Conservation (phyloP, 805 yeast species). For the Hanseniaspora hatyaiensis region DNA sequence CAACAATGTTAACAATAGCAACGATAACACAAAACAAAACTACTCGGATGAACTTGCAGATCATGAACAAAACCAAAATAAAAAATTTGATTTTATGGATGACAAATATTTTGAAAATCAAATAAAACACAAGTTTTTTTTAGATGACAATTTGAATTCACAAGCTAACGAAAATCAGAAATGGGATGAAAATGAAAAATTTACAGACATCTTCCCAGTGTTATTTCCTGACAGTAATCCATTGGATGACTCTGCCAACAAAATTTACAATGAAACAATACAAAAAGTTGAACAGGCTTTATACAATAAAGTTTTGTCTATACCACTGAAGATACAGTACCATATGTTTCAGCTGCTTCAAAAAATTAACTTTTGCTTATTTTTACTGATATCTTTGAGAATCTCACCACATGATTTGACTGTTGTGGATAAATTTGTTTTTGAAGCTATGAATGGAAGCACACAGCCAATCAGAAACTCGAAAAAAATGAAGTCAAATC, state of each 20-base stretch:
- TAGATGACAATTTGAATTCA: not conserved
- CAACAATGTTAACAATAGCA: not conserved
- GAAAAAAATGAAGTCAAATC: conserved; percentile 14
- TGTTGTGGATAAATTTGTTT: conserved; percentile 69
- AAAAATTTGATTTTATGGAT: no score
- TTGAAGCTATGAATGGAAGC: conserved; percentile 61
- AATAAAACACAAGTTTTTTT: not conserved
- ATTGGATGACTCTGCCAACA: no score
- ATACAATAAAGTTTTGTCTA: conserved; percentile 15
- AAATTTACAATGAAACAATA: conserved; percentile 18
- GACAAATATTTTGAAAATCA: not conserved
- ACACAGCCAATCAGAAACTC: conserved; percentile 10
- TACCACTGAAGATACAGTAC: conserved; percentile 31
- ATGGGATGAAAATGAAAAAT: not conserved
- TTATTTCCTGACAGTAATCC: no score
- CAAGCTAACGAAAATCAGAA: not conserved
- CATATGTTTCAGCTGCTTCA: conserved; percentile 44
- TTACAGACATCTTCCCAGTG: conserved; percentile 17
- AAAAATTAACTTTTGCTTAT: conserved; percentile 79
- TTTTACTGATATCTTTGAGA: conserved; percentile 76
- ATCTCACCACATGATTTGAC: conserved; percentile 77
- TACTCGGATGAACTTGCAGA: no score
- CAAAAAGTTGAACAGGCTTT: not conserved
- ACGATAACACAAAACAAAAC: no score
- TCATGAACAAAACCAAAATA: no score